A percentile compares a stretch with the other conserved stretches of the same genome.
phyloP scores from a whole-genome alignment of 2,329 filamentous ascomycete genomes.

The Neonectria ditissima region DNA sequence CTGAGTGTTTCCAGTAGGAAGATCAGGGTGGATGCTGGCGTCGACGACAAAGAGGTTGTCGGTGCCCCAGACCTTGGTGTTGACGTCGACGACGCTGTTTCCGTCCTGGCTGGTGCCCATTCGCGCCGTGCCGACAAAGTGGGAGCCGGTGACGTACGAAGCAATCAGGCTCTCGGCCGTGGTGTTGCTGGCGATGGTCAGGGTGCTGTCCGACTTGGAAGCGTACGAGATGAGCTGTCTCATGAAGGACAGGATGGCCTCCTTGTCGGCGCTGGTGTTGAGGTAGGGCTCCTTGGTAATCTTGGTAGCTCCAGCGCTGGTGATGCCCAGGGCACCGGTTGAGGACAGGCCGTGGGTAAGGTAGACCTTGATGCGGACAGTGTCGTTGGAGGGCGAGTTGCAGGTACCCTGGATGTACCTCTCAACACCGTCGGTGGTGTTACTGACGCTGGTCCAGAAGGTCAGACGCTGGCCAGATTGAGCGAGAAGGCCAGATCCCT shows the following conservation, averaged over 20 bases:
- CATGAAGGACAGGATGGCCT: conserved; percentile 60
- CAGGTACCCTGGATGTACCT: conserved; percentile 60
- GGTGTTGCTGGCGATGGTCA: conserved; percentile 60
- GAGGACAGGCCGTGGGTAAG: conserved; percentile 63
- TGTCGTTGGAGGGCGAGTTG: conserved; percentile 55
- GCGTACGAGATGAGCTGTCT: conserved; percentile 74
- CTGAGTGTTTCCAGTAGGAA: conserved; percentile 76
- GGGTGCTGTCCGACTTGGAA: conserved; percentile 65
- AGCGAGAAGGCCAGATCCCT: conserved; percentile 54
- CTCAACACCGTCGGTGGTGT: conserved; percentile 52
- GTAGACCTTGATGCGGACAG: conserved; percentile 62
- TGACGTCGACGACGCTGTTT: conserved; percentile 69
- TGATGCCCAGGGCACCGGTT: conserved; percentile 57
- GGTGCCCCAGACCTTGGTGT: conserved; percentile 74
- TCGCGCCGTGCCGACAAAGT: conserved; percentile 71
- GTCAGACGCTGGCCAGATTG: conserved; percentile 60
- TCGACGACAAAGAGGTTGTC: conserved; percentile 78
- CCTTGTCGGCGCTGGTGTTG: conserved; percentile 51
- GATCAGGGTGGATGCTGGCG: conserved; percentile 76
- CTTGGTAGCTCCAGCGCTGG: conserved; percentile 54
- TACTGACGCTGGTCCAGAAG: conserved; percentile 59
- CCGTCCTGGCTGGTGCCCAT: conserved; percentile 68
- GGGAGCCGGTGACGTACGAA: conserved; percentile 61
- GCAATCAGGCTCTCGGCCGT: conserved; percentile 67
- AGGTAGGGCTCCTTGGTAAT: conserved; percentile 53